phyloP scores from a whole-genome alignment of 805 yeast genomes.

The Nakazawaea populi region DNA sequence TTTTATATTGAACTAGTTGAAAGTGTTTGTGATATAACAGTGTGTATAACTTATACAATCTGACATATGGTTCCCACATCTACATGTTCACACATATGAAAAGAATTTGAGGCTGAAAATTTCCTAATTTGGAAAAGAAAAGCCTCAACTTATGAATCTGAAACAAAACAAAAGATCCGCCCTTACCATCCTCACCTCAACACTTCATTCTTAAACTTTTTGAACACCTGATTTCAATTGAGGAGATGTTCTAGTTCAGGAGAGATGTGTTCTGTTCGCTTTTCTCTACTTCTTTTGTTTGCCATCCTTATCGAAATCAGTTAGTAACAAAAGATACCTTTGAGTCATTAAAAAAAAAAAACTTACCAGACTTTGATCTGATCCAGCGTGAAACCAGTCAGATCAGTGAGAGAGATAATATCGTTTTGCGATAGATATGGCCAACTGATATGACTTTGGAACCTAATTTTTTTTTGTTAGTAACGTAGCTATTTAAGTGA shows the following conservation, averaged over 20 bases:
- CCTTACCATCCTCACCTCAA: too few relatives aligned
- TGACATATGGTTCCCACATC: too few relatives aligned
- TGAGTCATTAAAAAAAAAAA: slow-evolving; percentile 5
- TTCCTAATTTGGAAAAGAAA: too few relatives aligned
- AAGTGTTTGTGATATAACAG: too few relatives aligned
- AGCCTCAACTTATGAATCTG: too few relatives aligned
- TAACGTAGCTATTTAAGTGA: neutral
- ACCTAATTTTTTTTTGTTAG: slow-evolving; percentile 13
- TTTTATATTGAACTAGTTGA: too few relatives aligned
- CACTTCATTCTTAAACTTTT: too few relatives aligned
- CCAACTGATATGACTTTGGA: slow-evolving; percentile 12
- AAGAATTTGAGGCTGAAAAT: too few relatives aligned
- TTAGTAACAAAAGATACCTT: neutral
- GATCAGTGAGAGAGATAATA: slow-evolving; percentile 7
- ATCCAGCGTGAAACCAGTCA: slow-evolving; percentile 12
- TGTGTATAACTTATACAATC: too few relatives aligned
- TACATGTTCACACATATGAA: too few relatives aligned
- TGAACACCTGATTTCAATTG: neutral
- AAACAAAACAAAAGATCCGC: neutral
- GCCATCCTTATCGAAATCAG: neutral
- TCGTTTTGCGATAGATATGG: slow-evolving; percentile 16
- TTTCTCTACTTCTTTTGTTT: slow-evolving; percentile 1
- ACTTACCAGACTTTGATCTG: slow-evolving; percentile 19
- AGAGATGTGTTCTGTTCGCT: neutral
- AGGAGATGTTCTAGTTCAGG: neutral